These are phyloP conservation scores for Mercurialis annua DNA, from an alignment of 345 rosid species.

Conservation along the genomic window DNA sequence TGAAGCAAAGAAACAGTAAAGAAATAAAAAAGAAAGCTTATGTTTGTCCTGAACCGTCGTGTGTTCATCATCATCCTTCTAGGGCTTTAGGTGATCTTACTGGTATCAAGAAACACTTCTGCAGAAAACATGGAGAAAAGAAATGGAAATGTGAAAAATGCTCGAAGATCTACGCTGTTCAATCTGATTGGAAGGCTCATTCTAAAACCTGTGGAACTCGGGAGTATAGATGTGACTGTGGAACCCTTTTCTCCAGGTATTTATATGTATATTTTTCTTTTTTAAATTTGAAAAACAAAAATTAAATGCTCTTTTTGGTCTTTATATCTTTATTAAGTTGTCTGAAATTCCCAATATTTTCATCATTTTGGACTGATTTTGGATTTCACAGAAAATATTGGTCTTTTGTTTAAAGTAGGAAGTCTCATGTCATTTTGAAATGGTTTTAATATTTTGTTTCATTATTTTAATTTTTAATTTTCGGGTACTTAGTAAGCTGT, in stretches of 20 bases:
- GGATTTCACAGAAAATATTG: conserved; percentile 12
- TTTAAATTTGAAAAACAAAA: too few species aligned
- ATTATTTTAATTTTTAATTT: conserved; percentile 16
- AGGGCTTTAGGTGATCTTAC: conserved; percentile 95
- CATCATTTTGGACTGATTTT: conserved; percentile 16
- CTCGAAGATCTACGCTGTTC: conserved; percentile 90
- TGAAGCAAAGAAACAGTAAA: conserved; percentile 64
- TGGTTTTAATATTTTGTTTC: conserved; percentile 26
- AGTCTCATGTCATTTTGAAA: conserved; percentile 17
- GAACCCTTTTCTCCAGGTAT: conserved; percentile 88
- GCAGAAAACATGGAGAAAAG: conserved; percentile 92
- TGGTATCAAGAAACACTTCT: conserved; percentile 90
- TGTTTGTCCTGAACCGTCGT: conserved; percentile 72
- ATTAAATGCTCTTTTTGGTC: conserved; percentile 2
- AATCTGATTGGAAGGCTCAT: conserved; percentile 97
- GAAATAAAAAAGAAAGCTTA: conserved; percentile 62
- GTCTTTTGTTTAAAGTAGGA: conserved; percentile 25
- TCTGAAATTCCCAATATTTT: conserved; percentile 14
- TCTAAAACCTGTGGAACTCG: conserved; percentile 92
- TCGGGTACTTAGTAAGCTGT: background rate
- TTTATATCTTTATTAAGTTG: conserved; percentile 18
- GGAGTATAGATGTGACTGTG: conserved; percentile 95
- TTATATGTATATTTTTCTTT: too few species aligned
- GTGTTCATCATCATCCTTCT: conserved; percentile 91
- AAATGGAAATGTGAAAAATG: conserved; percentile 98